Evolutionary conservation across 805 yeast species (phyloP), one percentile per base, ranked within the genome.

Genomic region (Barnettozyma pratensis): DNA sequence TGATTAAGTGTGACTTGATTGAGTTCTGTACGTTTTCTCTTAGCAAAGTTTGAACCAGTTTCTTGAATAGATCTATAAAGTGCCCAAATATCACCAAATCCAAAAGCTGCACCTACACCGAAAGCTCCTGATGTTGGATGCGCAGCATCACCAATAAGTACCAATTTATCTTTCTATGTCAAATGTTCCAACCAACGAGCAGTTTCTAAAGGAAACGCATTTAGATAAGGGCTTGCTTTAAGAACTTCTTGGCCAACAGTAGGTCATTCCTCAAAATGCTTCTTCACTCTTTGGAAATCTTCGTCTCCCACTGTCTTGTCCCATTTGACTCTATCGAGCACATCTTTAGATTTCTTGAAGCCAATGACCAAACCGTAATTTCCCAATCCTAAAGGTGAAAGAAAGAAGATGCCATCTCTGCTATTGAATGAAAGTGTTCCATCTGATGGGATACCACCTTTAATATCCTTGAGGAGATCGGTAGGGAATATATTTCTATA

Each of bases 1-100:
- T 32, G 37, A 1, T 7, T 14, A 6, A 14, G 9, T 2, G 8
- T 19, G n/a, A 9, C 19, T n/a, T 25, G 10, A 5, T 30, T 41
- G 7, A 31, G 32, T 11, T 31, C 7, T 7, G 37, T n/a, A 19
- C 26, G 5, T 25, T 32, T 41, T 41, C 43, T 41, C 14, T 12
- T 41, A 28, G 30, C 31, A 10, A 14, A 29, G 26, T 41, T 41
- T 5, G 30, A 19, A 3, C 30, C 25, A 11, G 37, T 8, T 11
- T 32, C 43, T 26, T 41, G 43, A 6, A 41, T 4, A 7, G 36
- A 30, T 32, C 43, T 41, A 12, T 30, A 32, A 19, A 41, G 29
- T 32, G 43, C 43, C 43, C 43, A 41, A 10, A 19, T 12, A 41
- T 41, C 43, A 31, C 43, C 37, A 12, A 41, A 41, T 11, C 43